Evolutionary conservation across 1,139 yeast genomes (phyloP).

Genomic region (Taphrina confusa): DNA sequence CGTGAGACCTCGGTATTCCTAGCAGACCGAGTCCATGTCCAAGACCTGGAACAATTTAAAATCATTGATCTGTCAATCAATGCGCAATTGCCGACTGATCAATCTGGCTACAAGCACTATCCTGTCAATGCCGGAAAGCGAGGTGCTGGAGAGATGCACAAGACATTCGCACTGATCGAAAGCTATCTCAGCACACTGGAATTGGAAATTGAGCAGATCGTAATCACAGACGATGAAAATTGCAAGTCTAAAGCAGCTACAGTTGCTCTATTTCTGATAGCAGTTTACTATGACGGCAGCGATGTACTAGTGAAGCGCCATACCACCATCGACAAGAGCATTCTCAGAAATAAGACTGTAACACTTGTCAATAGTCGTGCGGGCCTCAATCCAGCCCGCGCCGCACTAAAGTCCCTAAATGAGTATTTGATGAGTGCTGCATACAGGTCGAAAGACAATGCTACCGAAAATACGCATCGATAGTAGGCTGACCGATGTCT

Average conservation of each 20-base stretch:
- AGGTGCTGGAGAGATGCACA: background rate
- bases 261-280: conserved; percentile 54
- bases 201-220: background rate
- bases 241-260: conserved; percentile 61
- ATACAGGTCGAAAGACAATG: conserved; percentile 39
- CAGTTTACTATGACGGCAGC: conserved; percentile 51
- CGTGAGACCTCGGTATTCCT: background rate
- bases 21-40: background rate
- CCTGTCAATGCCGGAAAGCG: conserved; percentile 1
- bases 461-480: too few species aligned
- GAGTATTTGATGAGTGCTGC: conserved; percentile 47
- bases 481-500: too few species aligned
- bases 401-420: conserved; percentile 69
- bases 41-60: background rate
- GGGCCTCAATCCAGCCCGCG: conserved; percentile 71
- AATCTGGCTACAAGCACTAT: background rate
- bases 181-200: background rate
- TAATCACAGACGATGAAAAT: conserved; percentile 56
- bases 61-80: background rate
- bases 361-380: conserved; percentile 50
- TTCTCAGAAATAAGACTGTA: conserved; percentile 61
- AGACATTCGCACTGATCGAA: conserved; percentile 14
- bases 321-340: conserved; percentile 46
- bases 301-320: conserved; percentile 47
- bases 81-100: background rate